Evolutionary conservation across 2,329 filamentous ascomycete genomes (phyloP).

Genomic region (Xylaria sp.): DNA sequence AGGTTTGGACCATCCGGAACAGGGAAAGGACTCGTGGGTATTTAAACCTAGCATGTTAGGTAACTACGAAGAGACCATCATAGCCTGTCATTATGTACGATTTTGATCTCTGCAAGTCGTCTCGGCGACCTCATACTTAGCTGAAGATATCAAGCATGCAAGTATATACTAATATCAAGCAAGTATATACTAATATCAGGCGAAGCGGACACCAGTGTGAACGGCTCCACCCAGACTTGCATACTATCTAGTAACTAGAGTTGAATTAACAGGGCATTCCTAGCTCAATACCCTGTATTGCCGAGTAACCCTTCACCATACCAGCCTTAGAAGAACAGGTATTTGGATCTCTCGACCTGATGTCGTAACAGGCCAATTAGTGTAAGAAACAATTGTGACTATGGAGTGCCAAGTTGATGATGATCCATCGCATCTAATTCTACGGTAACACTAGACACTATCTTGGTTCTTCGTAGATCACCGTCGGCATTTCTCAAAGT

Average conservation of each 20-base stretch:
- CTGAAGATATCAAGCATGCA: slow-evolving; percentile 3
- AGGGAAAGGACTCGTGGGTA: slow-evolving; percentile 1
- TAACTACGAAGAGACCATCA: neutral
- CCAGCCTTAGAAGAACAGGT: neutral
- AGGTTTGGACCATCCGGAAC: neutral
- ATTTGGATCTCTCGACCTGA: neutral
- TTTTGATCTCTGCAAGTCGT: neutral
- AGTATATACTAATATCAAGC: too few relatives aligned
- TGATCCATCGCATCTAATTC: neutral
- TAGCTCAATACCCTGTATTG: neutral
- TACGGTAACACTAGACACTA: neutral
- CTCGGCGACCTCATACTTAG: neutral
- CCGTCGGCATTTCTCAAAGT: neutral
- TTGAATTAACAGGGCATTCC: neutral
- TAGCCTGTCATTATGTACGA: neutral
- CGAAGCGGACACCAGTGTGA: slow-evolving; percentile 5
- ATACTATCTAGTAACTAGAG: neutral
- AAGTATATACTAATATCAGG: neutral
- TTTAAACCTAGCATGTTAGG: neutral
- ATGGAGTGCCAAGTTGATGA: neutral
- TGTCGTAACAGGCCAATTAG: neutral
- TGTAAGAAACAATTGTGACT: neutral
- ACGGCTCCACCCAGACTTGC: neutral
- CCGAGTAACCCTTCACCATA: neutral
- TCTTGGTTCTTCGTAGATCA: slow-evolving; percentile 14